Evolutionary conservation across 1,139 yeast species (phyloP), one percentile per base, ranked within the genome.

Genomic region (Pichia sp.): DNA sequence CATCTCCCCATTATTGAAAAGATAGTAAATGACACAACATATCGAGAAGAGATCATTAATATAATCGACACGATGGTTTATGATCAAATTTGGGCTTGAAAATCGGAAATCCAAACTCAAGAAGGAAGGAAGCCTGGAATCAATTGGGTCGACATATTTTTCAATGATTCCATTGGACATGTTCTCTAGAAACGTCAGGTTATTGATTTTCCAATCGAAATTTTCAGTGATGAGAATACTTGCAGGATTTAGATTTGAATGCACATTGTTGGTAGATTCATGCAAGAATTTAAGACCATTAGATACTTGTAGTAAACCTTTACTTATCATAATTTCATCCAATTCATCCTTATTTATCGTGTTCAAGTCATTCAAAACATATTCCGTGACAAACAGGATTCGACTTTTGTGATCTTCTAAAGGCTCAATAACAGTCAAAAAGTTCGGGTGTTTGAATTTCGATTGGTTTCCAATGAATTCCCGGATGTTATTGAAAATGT

Each of bases 151-250:
- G 42, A 81, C 65, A 54, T 70, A 81, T 53, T 68, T 80, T 46
- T 76, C 80, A 8, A 68, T 70, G 2, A 59, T 46, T 2, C 56
- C 60, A 28, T 57, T 52, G 31, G 61, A 79, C 44, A 77, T 55
- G 47, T 73, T 74, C 38, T 81, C 82, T 29, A 85, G 62, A 55
- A 83, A 83, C 42, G 75, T 75, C 52, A 85, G 73, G 1, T 97
- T 97, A 7, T 84, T 75, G 3, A 92, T 62, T 62, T 90, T 92
- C 97, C 97, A 94, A 64, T 92, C 98, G 1, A 95, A 94, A 54
- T 84, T 88, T 37, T 78, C 81, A 53, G 85, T 90, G 29, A 92
- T 73, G 49, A 82, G 75, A 1, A 92, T 71, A 0, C 95, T 78
- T 11, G 75, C 68, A 1, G 98, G 98, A 52, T 81, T 82, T 33